Base-by-base conservation (phyloP, 2,329 filamentous ascomycete species). In the Zymoseptoria ardabiliae region DNA sequence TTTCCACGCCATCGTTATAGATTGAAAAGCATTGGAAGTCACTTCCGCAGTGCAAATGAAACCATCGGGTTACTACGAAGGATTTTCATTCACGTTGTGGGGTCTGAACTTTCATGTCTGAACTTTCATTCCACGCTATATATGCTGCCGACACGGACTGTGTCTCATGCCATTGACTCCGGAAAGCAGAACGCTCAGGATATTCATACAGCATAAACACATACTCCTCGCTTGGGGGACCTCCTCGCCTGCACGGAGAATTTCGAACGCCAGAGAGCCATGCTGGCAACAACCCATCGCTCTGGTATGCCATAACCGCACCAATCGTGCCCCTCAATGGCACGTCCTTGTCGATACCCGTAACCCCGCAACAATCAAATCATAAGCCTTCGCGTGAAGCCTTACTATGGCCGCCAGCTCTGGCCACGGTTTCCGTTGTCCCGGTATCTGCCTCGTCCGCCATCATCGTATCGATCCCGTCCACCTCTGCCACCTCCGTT, bases 401-500 rank as follows among this genome's bases (percentile, higher is more conserved):
- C 53, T 35, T 9, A 20, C 57, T 56, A 70, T 49, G 64, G 63
- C 49, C 68, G 55, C 54, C 65, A 69, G 62, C 63, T 65, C 54
- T 67, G 67, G 23, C 59, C 62, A 50, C 61, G 60, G 51, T 60
- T 61, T 49, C 68, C 64, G 48, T 66, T 65, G 11, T 69, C 66
- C n/a, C 68, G 60, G 59, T 65, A 65, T 51, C 66, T 58, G 48
- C 65, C 63, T 49, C 63, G 41, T n/a, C 63, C 59, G 21, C 65
- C 61, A 17, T 45, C 35, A 45, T 45, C 50, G 23, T 66, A 60
- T 30, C 67, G 60, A 50, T 63, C 59, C 19, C 65, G 65, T 22
- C 65, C 60, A 20, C 68, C 57, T 30, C 65, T 54, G 19, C 60
- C 59, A 55, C 63, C 63, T 48, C 68, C 72, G 49, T 65, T 71